Percentiles rank a stretch among this genome's conserved stretches.
phyloP scores from a whole-genome alignment of 2,329 filamentous ascomycete species.

The Aspergillus oerlinghausenensis region DNA sequence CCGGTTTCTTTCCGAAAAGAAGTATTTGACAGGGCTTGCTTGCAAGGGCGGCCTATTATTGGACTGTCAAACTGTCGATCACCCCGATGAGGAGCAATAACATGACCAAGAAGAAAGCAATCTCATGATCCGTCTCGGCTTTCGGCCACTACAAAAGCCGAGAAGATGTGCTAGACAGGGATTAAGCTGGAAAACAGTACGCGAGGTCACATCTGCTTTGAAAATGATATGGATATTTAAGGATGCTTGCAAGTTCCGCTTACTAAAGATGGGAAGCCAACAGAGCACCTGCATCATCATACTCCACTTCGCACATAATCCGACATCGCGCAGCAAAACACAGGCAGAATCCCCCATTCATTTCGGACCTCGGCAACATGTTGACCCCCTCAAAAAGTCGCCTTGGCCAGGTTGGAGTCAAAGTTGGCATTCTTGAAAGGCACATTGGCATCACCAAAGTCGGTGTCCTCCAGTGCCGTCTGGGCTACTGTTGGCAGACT shows the following conservation, averaged over 20 bases:
- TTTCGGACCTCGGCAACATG: background rate
- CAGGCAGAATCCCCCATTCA: too few relatives aligned
- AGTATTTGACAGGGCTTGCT: background rate
- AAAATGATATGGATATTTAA: background rate
- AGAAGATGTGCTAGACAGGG: background rate
- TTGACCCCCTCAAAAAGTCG: constrained; percentile 25
- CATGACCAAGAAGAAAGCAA: background rate
- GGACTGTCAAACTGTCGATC: background rate
- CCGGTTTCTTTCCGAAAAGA: background rate
- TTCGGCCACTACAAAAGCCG: background rate
- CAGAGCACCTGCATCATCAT: too few relatives aligned
- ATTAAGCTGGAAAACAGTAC: background rate
- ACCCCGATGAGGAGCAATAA: background rate
- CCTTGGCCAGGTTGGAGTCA: constrained; percentile 39
- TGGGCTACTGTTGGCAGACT: constrained; percentile 42
- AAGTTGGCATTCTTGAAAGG: constrained; percentile 48
- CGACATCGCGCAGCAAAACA: background rate
- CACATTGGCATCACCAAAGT: constrained; percentile 46
- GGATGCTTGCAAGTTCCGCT: background rate
- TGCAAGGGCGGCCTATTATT: background rate
- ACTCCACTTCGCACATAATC: too few relatives aligned
- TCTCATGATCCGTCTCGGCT: background rate
- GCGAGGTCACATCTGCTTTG: background rate
- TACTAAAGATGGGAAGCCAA: background rate
- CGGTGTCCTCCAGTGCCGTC: constrained; percentile 41